Evolutionary conservation across 345 rosid genomes (phyloP).

Genomic region (Murraya koenigii): DNA sequence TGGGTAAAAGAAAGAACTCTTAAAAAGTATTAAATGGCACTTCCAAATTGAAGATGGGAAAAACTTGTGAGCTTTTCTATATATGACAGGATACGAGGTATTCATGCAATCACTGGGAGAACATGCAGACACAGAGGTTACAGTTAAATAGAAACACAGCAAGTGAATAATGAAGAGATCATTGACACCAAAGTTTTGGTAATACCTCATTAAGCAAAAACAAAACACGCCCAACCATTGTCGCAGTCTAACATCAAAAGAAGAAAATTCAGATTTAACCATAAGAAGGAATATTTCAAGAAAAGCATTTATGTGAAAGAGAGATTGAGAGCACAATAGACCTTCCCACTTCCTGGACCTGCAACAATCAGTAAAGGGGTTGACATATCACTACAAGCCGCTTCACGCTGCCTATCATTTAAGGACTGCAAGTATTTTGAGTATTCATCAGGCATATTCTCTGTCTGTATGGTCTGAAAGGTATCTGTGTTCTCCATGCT

Average conservation of each 20-base stretch:
- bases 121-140: neutral
- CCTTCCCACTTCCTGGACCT: constrained; percentile 99
- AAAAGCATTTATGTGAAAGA: neutral
- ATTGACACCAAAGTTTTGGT: constrained; percentile 5
- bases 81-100: neutral
- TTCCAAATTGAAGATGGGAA: constrained; percentile 6
- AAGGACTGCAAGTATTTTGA: constrained; percentile 60
- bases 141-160: neutral
- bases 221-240: constrained; percentile 95
- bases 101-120: constrained; percentile 1
- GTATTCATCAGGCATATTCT: constrained; percentile 58
- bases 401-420: constrained; percentile 83
- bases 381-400: constrained; percentile 71
- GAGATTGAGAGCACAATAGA: constrained; percentile 11
- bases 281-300: neutral
- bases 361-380: constrained; percentile 88
- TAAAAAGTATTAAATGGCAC: neutral
- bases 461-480: constrained; percentile 25
- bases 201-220: constrained; percentile 72
- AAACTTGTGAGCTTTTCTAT: neutral
- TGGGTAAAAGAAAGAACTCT: neutral
- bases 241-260: constrained; percentile 64
- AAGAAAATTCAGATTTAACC: constrained; percentile 20
- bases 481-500: constrained; percentile 19
- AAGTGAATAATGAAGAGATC: constrained; percentile 6